Evolutionary conservation across 257 asterid species (phyloP).

Genomic region (Leptodermis oblonga): DNA sequence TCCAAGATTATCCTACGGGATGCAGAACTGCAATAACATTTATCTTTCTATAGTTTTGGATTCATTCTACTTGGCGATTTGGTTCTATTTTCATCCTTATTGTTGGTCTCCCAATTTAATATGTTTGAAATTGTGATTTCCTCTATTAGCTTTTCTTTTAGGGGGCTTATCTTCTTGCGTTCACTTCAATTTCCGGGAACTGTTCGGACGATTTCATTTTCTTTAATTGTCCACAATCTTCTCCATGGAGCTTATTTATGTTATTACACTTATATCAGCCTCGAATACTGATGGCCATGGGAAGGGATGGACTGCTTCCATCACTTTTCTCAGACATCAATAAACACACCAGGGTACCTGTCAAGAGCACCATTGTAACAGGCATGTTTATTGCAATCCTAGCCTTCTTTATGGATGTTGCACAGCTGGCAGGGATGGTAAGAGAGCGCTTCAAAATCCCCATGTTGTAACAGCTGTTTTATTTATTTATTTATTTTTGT

Average conservation of each 20-base stretch:
- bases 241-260: not conserved
- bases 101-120: not conserved
- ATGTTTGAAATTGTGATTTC: not conserved
- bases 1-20: not conserved
- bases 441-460: constrained; percentile 6
- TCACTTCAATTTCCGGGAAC: too few species aligned
- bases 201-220: too few species aligned
- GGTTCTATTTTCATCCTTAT: not conserved
- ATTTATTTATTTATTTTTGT: not conserved
- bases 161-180: too few species aligned
- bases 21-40: not conserved
- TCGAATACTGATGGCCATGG: constrained; percentile 41
- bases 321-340: constrained; percentile 35
- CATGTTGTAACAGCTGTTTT: not conserved
- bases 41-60: not conserved
- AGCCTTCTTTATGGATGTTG: constrained; percentile 39
- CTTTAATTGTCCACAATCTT: not conserved
- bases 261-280: constrained; percentile 22
- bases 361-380: constrained; percentile 34
- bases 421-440: constrained; percentile 43
- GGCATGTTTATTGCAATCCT: constrained; percentile 32
- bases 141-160: too few species aligned
- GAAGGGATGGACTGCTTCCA: constrained; percentile 43
- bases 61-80: not conserved
- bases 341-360: constrained; percentile 35